phyloP scores from a whole-genome alignment of 495 filamentous ascomycete species.

The Astrothelium subdiscretum region DNA sequence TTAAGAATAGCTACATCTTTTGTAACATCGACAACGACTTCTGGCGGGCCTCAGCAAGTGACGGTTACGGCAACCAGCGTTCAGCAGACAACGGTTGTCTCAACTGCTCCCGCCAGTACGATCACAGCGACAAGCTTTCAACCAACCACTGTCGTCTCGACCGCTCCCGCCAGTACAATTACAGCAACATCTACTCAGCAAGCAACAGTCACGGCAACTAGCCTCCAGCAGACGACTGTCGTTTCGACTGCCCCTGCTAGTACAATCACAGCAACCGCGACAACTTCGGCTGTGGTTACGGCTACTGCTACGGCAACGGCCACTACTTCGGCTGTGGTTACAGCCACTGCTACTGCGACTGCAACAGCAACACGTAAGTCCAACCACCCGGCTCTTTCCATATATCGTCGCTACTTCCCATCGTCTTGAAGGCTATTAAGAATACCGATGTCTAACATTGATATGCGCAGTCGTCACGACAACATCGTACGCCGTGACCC shows the following conservation, averaged over 20 bases:
- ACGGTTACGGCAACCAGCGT: background rate
- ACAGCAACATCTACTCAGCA: constrained; percentile 8
- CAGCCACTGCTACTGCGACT: background rate
- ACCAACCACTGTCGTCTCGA: background rate
- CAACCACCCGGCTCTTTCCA: background rate
- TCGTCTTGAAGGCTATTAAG: background rate
- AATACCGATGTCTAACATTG: background rate
- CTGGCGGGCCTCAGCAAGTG: background rate
- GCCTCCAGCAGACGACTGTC: background rate
- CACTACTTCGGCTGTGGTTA: background rate
- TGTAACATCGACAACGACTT: constrained; percentile 3
- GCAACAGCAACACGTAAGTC: background rate
- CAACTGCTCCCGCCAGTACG: background rate
- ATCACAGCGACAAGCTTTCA: background rate
- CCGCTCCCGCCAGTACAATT: background rate
- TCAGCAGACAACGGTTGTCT: background rate
- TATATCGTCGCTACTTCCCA: background rate
- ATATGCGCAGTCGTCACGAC: background rate
- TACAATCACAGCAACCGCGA: too few relatives aligned
- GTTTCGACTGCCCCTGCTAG: background rate
- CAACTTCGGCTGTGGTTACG: constrained; percentile 1
- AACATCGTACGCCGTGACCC: background rate
- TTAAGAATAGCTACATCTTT: background rate
- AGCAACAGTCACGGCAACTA: background rate
- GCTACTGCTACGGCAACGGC: constrained; percentile 8